Conservation (phyloP, 768 basidiomycete species). For the Tubosaeta sp. region DNA sequence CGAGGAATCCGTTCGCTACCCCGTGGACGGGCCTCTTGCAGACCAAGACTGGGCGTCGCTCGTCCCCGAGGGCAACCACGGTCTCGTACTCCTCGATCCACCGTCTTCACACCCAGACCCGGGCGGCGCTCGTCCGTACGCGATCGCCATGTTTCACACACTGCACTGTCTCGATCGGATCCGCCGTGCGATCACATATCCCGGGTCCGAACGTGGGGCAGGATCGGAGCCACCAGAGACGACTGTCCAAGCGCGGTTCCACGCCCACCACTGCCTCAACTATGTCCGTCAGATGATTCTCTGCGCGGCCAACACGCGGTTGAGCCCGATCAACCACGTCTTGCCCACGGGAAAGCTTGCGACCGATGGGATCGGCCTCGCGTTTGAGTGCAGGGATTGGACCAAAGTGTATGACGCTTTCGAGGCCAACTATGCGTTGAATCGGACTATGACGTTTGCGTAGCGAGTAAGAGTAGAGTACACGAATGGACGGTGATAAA, state of each 20-base stretch:
- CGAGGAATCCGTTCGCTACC: constrained; percentile 24
- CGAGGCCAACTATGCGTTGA: constrained; percentile 18
- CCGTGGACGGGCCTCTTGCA: constrained; percentile 19
- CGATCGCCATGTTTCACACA: constrained; percentile 37
- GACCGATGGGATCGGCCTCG: constrained; percentile 20
- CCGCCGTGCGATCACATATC: constrained; percentile 21
- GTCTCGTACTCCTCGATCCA: constrained; percentile 12
- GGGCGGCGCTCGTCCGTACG: constrained; percentile 23
- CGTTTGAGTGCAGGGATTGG: constrained; percentile 23
- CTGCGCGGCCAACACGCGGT: constrained; percentile 32
- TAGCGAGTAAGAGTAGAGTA: background rate
- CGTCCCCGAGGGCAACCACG: constrained; percentile 17
- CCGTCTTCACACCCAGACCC: background rate
- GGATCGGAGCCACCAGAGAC: background rate
- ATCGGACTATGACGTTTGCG: constrained; percentile 13
- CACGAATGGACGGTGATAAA: background rate
- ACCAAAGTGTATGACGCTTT: constrained; percentile 18
- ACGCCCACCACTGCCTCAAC: constrained; percentile 36
- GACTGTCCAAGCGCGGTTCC: constrained; percentile 2
- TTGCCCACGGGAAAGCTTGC: constrained; percentile 8
- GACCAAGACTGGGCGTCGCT: constrained; percentile 25
- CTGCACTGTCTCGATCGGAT: constrained; percentile 38
- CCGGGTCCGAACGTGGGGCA: background rate
- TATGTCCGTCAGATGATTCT: constrained; percentile 37
- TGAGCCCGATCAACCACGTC: constrained; percentile 24